These are phyloP conservation scores for Penicillium goetzii DNA, from an alignment of 495 filamentous ascomycete genomes.

Conservation along the genomic window DNA sequence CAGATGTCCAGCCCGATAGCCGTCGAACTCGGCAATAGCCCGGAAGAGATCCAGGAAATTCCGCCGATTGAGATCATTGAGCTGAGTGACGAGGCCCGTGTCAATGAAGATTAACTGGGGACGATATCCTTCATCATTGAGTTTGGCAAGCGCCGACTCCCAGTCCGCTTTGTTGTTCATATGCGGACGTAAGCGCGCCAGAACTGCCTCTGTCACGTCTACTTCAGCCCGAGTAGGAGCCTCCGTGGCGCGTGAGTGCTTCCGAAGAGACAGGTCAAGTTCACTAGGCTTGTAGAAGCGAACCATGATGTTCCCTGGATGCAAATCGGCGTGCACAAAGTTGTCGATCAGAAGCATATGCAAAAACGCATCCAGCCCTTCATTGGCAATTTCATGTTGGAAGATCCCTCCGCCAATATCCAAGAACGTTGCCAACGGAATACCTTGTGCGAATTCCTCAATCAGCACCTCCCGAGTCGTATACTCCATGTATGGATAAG, in stretches of 20 bases:
- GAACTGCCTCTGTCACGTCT: constrained; percentile 87
- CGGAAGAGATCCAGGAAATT: constrained; percentile 98
- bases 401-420: constrained; percentile 90
- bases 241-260: constrained; percentile 54
- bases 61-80: constrained; percentile 79
- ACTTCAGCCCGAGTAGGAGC: constrained; percentile 53
- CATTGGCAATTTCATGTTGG: constrained; percentile 90
- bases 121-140: constrained; percentile 89
- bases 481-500: constrained; percentile 88
- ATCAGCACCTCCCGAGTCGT: constrained; percentile 90
- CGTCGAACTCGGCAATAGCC: constrained; percentile 94
- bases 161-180: constrained; percentile 67
- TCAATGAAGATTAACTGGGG: constrained; percentile 98
- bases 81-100: constrained; percentile 91
- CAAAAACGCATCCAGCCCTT: constrained; percentile 96
- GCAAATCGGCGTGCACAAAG: constrained; percentile 97
- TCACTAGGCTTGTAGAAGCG: constrained; percentile 89
- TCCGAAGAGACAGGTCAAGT: constrained; percentile 63
- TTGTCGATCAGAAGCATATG: constrained; percentile 98
- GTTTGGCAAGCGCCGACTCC: constrained; percentile 68
- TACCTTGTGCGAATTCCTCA: constrained; percentile 94
- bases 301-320: constrained; percentile 99
- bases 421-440: constrained; percentile 87
- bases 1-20: constrained; percentile 89
- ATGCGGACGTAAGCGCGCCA: constrained; percentile 76